A percentile compares a stretch with the other conserved stretches of the same genome.
These are phyloP conservation scores for Globisporangium takayamanum DNA, from an alignment of 352 stramenopile species.

Conservation along the genomic window DNA sequence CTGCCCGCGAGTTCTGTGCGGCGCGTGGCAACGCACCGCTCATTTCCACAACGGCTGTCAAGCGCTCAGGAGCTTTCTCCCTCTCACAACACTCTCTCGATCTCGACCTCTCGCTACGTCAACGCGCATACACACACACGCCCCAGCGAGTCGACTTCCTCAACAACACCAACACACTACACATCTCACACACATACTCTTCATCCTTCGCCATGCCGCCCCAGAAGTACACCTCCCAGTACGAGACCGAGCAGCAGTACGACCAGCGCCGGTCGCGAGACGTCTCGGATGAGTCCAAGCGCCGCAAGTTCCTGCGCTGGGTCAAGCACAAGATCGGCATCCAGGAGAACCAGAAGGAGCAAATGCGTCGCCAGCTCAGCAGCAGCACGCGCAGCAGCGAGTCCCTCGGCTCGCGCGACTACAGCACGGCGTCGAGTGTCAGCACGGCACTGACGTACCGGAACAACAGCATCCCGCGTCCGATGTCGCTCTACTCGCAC, in stretches of 20 bases:
- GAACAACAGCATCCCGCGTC: not conserved
- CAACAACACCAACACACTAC: no score
- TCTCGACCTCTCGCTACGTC: not conserved
- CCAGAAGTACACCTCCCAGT: no score
- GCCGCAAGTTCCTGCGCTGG: conserved; percentile 57
- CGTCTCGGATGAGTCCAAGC: conserved; percentile 42
- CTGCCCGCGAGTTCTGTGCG: no score
- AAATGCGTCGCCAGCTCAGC: conserved; percentile 8
- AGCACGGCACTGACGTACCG: conserved; percentile 3
- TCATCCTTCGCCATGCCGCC: no score
- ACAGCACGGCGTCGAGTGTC: conserved; percentile 3
- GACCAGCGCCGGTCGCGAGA: conserved; percentile 33
- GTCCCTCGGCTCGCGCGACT: conserved; percentile 2
- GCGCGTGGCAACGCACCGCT: conserved; percentile 2
- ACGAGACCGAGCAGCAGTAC: conserved; percentile 16
- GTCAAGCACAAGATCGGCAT: conserved; percentile 49
- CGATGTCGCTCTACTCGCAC: not conserved
- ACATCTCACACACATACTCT: no score
- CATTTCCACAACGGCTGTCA: conserved; percentile 4
- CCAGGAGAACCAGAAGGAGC: conserved; percentile 9
- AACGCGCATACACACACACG: no score
- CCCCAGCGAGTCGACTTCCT: no score
- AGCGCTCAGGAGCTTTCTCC: conserved; percentile 1
- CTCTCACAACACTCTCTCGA: not conserved
- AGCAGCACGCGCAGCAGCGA: conserved; percentile 15